phyloP scores from a whole-genome alignment of 352 stramenopile species.

The Hyphochytrium catenoides region DNA sequence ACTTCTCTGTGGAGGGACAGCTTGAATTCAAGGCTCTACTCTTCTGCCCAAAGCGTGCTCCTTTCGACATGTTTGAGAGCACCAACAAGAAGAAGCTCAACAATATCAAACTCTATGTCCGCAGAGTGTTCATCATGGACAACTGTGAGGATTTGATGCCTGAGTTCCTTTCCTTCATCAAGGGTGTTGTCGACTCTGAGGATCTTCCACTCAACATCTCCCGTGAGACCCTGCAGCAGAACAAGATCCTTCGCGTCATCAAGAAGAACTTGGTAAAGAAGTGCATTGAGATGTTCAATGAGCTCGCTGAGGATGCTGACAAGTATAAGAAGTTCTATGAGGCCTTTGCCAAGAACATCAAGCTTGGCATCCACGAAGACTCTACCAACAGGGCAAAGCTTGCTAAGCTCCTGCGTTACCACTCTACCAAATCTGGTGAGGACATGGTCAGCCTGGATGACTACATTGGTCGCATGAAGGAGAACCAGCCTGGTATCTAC shows the following conservation, averaged over 20 bases:
- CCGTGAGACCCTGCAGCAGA: slow-evolving; percentile 98
- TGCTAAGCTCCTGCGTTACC: slow-evolving; percentile 95
- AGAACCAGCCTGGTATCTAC: slow-evolving; percentile 96
- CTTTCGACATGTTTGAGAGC: slow-evolving; percentile 99
- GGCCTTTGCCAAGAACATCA: slow-evolving; percentile 97
- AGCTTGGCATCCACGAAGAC: slow-evolving; percentile 98
- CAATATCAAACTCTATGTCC: slow-evolving; percentile 98
- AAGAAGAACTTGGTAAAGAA: slow-evolving; percentile 99
- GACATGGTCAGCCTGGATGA: slow-evolving; percentile 92
- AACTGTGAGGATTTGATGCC: slow-evolving; percentile 99
- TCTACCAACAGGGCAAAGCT: slow-evolving; percentile 97
- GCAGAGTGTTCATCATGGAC: slow-evolving; percentile 99
- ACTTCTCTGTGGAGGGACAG: slow-evolving; percentile 98
- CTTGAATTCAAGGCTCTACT: slow-evolving; percentile 97
- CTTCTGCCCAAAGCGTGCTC: slow-evolving; percentile 92
- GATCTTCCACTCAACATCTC: slow-evolving; percentile 99
- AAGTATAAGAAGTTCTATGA: slow-evolving; percentile 99
- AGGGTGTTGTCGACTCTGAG: slow-evolving; percentile 98
- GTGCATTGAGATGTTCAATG: slow-evolving; percentile 95
- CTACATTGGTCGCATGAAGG: slow-evolving; percentile 90
- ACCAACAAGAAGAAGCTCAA: slow-evolving; percentile 98
- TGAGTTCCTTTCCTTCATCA: slow-evolving; percentile 96
- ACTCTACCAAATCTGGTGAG: slow-evolving; percentile 94
- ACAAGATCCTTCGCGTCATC: slow-evolving; percentile 99
- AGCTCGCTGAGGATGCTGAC: slow-evolving; percentile 90